Conservation (phyloP, 768 basidiomycete genomes). For the Mycena floridula region DNA sequence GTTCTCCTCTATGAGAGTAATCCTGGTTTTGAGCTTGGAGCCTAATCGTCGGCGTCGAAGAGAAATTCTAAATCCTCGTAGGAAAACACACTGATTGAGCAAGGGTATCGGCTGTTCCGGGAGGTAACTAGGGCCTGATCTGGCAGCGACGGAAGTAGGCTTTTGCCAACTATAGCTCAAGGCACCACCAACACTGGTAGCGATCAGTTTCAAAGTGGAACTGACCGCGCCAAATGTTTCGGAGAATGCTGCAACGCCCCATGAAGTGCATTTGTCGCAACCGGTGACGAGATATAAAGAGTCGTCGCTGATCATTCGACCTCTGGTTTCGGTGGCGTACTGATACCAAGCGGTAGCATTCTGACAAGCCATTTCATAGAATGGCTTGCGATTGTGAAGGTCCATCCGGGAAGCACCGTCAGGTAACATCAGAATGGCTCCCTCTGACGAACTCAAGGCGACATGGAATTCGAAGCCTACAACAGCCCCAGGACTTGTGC, state of each 20-base stretch:
- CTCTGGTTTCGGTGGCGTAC: neutral
- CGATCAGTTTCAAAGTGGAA: conserved; percentile 1
- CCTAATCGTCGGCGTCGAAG: neutral
- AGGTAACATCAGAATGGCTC: neutral
- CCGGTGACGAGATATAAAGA: conserved; percentile 4
- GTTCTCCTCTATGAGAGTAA: neutral
- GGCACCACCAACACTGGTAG: neutral
- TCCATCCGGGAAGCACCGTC: neutral
- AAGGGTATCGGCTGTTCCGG: neutral
- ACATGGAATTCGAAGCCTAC: neutral
- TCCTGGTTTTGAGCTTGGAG: neutral
- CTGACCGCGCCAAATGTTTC: neutral
- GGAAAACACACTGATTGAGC: conserved; percentile 6
- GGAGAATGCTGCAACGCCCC: conserved; percentile 1
- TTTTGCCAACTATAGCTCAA: neutral
- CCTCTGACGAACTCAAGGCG: neutral
- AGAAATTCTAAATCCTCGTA: conserved; percentile 1
- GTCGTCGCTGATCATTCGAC: neutral
- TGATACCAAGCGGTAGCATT: neutral
- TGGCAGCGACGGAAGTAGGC: neutral
- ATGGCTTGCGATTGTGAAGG: neutral
- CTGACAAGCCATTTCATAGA: neutral
- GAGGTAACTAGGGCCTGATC: neutral
- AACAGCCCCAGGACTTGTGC: too few relatives aligned
- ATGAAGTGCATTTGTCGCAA: conserved; percentile 1